A percentile compares a stretch with the other conserved stretches of the same genome.
phyloP scores from a whole-genome alignment of 495 filamentous ascomycete genomes.

The Hypoxylon rickii region DNA sequence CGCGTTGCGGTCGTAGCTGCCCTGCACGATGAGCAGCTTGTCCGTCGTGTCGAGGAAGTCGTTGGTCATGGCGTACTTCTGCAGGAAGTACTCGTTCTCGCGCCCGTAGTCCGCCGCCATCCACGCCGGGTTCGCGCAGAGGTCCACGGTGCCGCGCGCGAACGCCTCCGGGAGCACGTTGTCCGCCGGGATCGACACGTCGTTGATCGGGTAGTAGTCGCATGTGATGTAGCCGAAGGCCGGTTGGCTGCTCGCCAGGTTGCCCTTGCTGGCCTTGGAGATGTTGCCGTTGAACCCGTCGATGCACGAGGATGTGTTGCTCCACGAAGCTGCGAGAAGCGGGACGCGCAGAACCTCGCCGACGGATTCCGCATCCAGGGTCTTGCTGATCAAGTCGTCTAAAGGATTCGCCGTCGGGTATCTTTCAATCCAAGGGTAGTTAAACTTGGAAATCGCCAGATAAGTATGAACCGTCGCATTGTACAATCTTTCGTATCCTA shows the following conservation, averaged over 20 bases:
- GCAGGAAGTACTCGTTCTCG: slow-evolving; percentile 28
- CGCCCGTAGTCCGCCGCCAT: slow-evolving; percentile 14
- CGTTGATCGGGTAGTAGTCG: slow-evolving; percentile 26
- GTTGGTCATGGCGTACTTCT: slow-evolving; percentile 23
- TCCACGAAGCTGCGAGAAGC: slow-evolving; percentile 26
- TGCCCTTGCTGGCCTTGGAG: slow-evolving; percentile 10
- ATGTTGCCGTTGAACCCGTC: slow-evolving; percentile 21
- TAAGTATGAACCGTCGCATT: slow-evolving; percentile 18
- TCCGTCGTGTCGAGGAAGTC: slow-evolving; percentile 17
- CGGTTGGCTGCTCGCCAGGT: slow-evolving; percentile 7
- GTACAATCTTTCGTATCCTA: slow-evolving; percentile 22
- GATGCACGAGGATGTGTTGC: slow-evolving; percentile 13
- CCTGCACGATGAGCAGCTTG: slow-evolving; percentile 21
- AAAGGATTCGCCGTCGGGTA: slow-evolving; percentile 22
- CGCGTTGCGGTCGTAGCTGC: slow-evolving; percentile 16
- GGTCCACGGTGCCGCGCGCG: slow-evolving; percentile 14
- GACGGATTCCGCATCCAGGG: slow-evolving; percentile 5
- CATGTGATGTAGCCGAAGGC: slow-evolving; percentile 20
- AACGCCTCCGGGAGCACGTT: slow-evolving; percentile 25
- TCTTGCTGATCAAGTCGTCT: slow-evolving; percentile 15
- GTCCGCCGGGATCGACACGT: slow-evolving; percentile 18
- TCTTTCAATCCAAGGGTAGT: slow-evolving; percentile 26
- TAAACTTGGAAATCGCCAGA: slow-evolving; percentile 21
- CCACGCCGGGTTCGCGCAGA: slow-evolving; percentile 19
- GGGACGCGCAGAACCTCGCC: slow-evolving; percentile 26